Evolutionary conservation across 2,329 filamentous ascomycete species (phyloP).

Genomic region (Xylariaceae sp.): DNA sequence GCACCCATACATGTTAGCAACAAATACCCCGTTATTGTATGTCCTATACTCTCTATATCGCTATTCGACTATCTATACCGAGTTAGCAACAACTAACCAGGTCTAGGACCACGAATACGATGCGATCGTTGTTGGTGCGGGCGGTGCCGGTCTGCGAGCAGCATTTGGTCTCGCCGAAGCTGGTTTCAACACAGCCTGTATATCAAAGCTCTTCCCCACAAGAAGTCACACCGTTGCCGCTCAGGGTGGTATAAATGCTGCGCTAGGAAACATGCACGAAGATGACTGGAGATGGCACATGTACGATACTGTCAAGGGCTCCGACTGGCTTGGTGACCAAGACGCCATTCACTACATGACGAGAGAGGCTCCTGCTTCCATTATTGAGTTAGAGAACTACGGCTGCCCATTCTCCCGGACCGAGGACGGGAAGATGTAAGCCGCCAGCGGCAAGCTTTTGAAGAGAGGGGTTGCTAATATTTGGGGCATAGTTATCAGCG

Average conservation of each 20-base stretch:
- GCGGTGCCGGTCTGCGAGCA: constrained; percentile 80
- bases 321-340: constrained; percentile 96
- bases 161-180: constrained; percentile 88
- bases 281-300: constrained; percentile 99
- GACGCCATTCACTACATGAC: constrained; percentile 99
- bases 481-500: constrained; percentile 78
- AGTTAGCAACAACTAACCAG: constrained; percentile 33
- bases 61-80: neutral
- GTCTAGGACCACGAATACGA: constrained; percentile 94
- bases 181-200: constrained; percentile 88
- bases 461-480: constrained; percentile 31
- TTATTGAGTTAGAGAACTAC: constrained; percentile 96
- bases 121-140: constrained; percentile 90
- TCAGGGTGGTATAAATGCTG: constrained; percentile 86
- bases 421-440: constrained; percentile 88
- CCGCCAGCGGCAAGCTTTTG: neutral
- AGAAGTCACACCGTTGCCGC: constrained; percentile 84
- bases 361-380: constrained; percentile 86
- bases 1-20: constrained; percentile 83
- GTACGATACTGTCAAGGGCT: constrained; percentile 98
- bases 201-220: constrained; percentile 86
- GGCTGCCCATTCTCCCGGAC: constrained; percentile 97
- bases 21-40: constrained; percentile 93
- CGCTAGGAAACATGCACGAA: constrained; percentile 94
- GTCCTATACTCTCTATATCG: constrained; percentile 44